Conservation (phyloP, 2,329 filamentous ascomycete species). For the Tolypocladium album region DNA sequence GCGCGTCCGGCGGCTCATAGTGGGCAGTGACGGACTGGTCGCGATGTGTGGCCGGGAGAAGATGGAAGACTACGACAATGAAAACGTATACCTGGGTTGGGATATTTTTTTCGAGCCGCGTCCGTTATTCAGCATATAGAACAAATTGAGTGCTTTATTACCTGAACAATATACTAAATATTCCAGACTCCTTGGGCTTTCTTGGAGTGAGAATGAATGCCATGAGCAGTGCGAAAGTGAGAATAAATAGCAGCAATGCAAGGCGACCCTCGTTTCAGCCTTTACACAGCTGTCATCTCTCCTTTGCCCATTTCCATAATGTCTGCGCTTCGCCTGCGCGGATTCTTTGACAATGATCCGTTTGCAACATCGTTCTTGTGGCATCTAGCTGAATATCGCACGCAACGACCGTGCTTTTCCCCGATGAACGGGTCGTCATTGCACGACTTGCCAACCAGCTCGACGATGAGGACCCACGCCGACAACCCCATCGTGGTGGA, state of each 20-base stretch:
- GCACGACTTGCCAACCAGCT: slow-evolving; percentile 38
- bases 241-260: background rate
- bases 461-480: slow-evolving; percentile 33
- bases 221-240: background rate
- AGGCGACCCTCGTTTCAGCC: background rate
- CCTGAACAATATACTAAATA: too few relatives aligned
- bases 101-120: background rate
- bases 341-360: slow-evolving; percentile 12
- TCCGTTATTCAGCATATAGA: background rate
- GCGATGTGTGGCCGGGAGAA: background rate
- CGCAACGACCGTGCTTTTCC: slow-evolving; percentile 18
- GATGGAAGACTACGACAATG: background rate
- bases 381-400: slow-evolving; percentile 31
- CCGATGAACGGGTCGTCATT: slow-evolving; percentile 32
- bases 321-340: slow-evolving; percentile 12
- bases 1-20: slow-evolving; percentile 8
- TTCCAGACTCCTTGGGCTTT: background rate
- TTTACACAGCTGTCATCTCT: slow-evolving; percentile 11
- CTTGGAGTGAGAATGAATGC: background rate
- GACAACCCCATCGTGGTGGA: slow-evolving; percentile 32
- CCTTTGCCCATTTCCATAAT: slow-evolving; percentile 10
- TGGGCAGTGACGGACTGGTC: background rate
- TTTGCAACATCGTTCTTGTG: slow-evolving; percentile 24
- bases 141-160: background rate
- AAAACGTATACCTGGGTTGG: background rate